Conservation (phyloP, 1,284 basidiomycete genomes). For the Gymnopus androsaceus region DNA sequence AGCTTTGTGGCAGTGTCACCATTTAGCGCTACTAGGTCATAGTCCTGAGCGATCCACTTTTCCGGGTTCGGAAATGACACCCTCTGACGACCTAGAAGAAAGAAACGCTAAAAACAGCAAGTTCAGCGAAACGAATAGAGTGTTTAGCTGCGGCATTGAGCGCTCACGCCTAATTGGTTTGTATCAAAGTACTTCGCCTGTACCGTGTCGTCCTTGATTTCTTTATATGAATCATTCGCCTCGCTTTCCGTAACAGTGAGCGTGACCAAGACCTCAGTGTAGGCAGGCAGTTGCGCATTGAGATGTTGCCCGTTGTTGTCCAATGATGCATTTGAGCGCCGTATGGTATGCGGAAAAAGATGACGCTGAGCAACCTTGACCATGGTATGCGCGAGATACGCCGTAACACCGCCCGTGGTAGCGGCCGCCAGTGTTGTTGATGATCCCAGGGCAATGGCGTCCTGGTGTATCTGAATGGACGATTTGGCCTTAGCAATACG, state of each 20-base stretch:
- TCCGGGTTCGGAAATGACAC: neutral
- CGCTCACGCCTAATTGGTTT: neutral
- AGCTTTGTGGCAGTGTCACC: neutral
- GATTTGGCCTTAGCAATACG: neutral
- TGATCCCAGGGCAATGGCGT: neutral
- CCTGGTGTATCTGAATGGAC: neutral
- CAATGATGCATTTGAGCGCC: neutral
- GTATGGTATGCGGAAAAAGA: neutral
- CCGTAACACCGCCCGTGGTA: neutral
- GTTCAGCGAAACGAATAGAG: too few species aligned
- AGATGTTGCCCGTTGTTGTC: neutral
- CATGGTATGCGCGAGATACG: neutral
- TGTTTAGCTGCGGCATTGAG: neutral
- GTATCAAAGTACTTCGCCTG: neutral
- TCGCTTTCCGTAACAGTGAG: neutral
- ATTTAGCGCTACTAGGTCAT: neutral
- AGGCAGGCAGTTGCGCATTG: neutral
- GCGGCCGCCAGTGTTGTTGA: neutral
- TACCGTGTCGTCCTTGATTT: neutral
- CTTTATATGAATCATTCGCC: neutral
- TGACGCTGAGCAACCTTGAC: neutral
- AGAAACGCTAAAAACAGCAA: neutral
- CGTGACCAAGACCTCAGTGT: neutral
- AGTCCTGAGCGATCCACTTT: neutral
- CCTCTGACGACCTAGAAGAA: neutral